Evolutionary conservation across 73 alveolate genomes (phyloP).

Genomic region (Paramecium sonneborni): DNA sequence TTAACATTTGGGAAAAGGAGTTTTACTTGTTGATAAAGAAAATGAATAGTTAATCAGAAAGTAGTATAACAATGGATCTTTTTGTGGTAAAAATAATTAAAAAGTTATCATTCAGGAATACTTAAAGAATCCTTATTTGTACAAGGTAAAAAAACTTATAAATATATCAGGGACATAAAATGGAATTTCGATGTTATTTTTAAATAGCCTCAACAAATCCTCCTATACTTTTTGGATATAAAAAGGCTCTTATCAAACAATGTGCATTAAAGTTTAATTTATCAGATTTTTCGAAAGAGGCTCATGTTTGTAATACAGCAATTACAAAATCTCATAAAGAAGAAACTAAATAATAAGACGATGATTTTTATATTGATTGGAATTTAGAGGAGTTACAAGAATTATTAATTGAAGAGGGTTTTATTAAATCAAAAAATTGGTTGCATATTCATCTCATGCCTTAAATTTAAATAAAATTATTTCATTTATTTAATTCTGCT

Average conservation of each 20-base stretch:
- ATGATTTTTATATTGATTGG: conserved; percentile 48
- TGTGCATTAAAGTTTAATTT: conserved; percentile 53
- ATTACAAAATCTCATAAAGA: conserved; percentile 29
- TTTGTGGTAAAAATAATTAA: conserved; percentile 22
- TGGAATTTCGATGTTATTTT: conserved; percentile 48
- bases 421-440: neutral
- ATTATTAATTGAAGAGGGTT: neutral
- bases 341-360: neutral
- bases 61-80: conserved; percentile 2
- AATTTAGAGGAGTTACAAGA: conserved; percentile 51
- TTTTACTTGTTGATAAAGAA: conserved; percentile 26
- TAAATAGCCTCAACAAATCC: conserved; percentile 56
- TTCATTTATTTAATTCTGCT: conserved; percentile 29
- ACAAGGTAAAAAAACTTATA: neutral
- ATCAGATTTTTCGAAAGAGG: conserved; percentile 32
- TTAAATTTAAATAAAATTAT: neutral
- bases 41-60: neutral
- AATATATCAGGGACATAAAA: conserved; percentile 22
- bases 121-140: conserved; percentile 22
- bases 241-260: conserved; percentile 4
- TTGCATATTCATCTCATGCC: neutral
- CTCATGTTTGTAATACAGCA: conserved; percentile 59
- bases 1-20: conserved; percentile 33
- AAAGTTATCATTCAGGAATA: conserved; percentile 27
- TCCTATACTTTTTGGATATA: conserved; percentile 12